Evolutionary conservation across 108 stramenopile genomes (phyloP).

Genomic region (Skeletonema menzelii): DNA sequence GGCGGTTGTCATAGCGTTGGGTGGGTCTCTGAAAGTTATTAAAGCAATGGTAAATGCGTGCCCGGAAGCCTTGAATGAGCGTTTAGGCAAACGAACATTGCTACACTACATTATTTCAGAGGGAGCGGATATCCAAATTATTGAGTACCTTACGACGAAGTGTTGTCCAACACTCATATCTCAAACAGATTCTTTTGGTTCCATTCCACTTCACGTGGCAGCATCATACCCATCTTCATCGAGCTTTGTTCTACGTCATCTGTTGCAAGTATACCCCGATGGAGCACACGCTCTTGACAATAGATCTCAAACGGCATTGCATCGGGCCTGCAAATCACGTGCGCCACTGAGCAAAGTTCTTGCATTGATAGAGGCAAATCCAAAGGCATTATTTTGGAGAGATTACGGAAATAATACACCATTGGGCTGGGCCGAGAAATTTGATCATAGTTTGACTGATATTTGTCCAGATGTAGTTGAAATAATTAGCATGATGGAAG

Average conservation of each 20-base stretch:
- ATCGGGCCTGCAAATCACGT: slow-evolving; percentile 36
- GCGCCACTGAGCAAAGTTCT: slow-evolving; percentile 17
- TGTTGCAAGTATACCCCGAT: slow-evolving; percentile 18
- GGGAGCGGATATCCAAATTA: slow-evolving; percentile 27
- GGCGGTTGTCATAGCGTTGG: slow-evolving; percentile 31
- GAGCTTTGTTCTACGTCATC: slow-evolving; percentile 5
- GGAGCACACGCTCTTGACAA: slow-evolving; percentile 25
- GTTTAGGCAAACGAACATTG: slow-evolving; percentile 15
- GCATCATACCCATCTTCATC: slow-evolving; percentile 23
- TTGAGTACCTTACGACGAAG: slow-evolving; percentile 15
- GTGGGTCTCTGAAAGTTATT: slow-evolving; percentile 28
- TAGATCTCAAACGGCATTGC: slow-evolving; percentile 31
- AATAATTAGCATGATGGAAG: slow-evolving; percentile 23
- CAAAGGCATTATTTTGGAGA: slow-evolving; percentile 20
- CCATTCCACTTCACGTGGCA: slow-evolving; percentile 35
- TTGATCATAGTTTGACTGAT: slow-evolving; percentile 36
- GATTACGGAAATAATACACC: slow-evolving; percentile 27
- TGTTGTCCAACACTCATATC: slow-evolving; percentile 7
- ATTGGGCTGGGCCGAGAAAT: slow-evolving; percentile 20
- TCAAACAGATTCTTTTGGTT: slow-evolving; percentile 30
- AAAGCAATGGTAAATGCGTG: slow-evolving; percentile 20
- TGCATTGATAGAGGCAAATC: slow-evolving; percentile 21
- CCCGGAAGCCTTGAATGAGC: slow-evolving; percentile 27
- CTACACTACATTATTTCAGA: slow-evolving; percentile 33
- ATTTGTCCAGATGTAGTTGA: slow-evolving; percentile 22